A percentile compares a stretch with the other conserved stretches of the same genome.
These are phyloP conservation scores for Bimuria novae-zelandiae DNA, from an alignment of 2,329 filamentous ascomycete species.

Conservation along the genomic window DNA sequence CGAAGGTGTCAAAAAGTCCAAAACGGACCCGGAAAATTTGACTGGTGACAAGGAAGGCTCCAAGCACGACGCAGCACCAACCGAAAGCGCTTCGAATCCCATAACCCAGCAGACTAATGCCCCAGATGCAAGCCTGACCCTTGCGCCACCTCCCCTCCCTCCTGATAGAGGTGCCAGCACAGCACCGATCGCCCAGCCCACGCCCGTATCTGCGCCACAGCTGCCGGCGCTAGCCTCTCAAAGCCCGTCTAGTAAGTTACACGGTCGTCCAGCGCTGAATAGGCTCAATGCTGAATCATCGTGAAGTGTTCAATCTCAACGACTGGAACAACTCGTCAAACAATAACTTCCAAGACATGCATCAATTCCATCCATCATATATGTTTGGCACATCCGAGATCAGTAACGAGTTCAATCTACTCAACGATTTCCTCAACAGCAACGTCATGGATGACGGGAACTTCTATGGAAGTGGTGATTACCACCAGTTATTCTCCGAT, in stretches of 20 bases:
- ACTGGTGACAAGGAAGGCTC: slow-evolving; percentile 37
- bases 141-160: slow-evolving; percentile 42
- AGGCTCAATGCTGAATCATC: slow-evolving; percentile 30
- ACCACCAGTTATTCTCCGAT: slow-evolving; percentile 63
- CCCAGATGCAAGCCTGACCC: slow-evolving; percentile 45
- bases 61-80: slow-evolving; percentile 33
- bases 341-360: slow-evolving; percentile 91
- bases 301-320: slow-evolving; percentile 77
- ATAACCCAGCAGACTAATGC: slow-evolving; percentile 36
- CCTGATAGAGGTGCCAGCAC: slow-evolving; percentile 42
- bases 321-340: slow-evolving; percentile 75
- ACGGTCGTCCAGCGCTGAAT: slow-evolving; percentile 31
- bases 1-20: slow-evolving; percentile 79
- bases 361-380: slow-evolving; percentile 89
- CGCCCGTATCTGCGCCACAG: slow-evolving; percentile 69
- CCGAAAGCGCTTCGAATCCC: slow-evolving; percentile 34
- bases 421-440: slow-evolving; percentile 95
- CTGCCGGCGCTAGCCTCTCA: slow-evolving; percentile 64
- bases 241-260: slow-evolving; percentile 74
- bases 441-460: slow-evolving; percentile 76
- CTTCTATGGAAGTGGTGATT: slow-evolving; percentile 49
- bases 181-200: slow-evolving; percentile 73
- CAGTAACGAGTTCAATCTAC: slow-evolving; percentile 92
- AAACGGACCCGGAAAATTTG: slow-evolving; percentile 54
- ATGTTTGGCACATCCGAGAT: slow-evolving; percentile 95